Evolutionary conservation across 2,329 filamentous ascomycete species (phyloP).

Genomic region (Didymella pomorum): DNA sequence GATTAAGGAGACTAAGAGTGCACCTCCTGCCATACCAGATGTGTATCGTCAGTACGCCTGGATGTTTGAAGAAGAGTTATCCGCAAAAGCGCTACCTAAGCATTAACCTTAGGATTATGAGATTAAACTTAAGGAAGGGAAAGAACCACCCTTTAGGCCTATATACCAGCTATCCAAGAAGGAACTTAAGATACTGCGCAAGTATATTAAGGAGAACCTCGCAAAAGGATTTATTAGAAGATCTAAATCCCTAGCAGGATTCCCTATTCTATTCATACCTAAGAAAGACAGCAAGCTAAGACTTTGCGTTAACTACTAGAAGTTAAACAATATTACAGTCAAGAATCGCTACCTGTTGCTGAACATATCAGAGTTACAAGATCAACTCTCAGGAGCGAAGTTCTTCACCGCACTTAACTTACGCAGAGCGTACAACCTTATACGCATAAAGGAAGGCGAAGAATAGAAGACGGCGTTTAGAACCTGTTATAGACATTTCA

Average conservation of each 20-base stretch:
- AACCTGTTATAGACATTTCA: background rate
- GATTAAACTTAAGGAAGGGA: background rate
- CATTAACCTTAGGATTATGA: background rate
- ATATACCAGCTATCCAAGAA: background rate
- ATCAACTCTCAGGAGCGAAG: background rate
- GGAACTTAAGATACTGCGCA: background rate
- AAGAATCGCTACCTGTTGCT: background rate
- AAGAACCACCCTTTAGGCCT: background rate
- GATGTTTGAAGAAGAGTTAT: too few relatives aligned
- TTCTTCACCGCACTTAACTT: background rate
- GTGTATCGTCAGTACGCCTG: too few relatives aligned
- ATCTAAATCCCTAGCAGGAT: background rate
- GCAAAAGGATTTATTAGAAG: background rate
- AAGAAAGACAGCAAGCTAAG: background rate
- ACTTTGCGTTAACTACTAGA: background rate
- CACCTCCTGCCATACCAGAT: too few relatives aligned
- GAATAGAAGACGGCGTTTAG: constrained; percentile 1
- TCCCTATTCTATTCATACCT: background rate
- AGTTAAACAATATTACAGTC: background rate
- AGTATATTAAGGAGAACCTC: background rate
- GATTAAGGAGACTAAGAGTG: too few relatives aligned
- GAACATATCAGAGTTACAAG: background rate
- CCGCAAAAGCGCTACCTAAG: background rate
- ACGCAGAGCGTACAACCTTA: background rate
- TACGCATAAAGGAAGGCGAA: background rate